phyloP scores from a whole-genome alignment of 257 asterid genomes.

The Nicotiana obtusifolia region DNA sequence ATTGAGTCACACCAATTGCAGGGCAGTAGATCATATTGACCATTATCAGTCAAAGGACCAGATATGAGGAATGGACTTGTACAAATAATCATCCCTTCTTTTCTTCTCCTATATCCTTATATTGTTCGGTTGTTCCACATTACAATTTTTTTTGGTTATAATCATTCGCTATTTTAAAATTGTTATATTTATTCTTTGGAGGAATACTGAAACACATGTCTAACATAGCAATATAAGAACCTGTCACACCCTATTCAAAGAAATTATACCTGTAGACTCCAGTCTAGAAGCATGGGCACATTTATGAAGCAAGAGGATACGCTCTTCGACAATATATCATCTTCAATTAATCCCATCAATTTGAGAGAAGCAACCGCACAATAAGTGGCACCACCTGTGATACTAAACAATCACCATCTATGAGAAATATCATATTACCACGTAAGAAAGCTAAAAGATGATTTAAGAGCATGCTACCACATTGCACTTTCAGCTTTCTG shows the following conservation, averaged over 20 bases:
- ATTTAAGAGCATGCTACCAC: not conserved
- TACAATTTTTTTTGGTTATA: not conserved
- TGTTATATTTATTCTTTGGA: not conserved
- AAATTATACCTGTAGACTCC: slow-evolving; percentile 76
- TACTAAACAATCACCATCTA: slow-evolving; percentile 56
- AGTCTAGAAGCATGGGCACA: slow-evolving; percentile 70
- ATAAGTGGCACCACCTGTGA: slow-evolving; percentile 97
- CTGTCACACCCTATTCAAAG: not conserved
- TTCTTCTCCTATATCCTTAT: not conserved
- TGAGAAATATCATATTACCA: slow-evolving; percentile 31
- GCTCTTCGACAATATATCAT: slow-evolving; percentile 42
- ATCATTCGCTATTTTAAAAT: not conserved
- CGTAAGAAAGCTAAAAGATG: not conserved
- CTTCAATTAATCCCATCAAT: slow-evolving; percentile 84
- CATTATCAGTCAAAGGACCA: not conserved
- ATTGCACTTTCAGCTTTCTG: not conserved
- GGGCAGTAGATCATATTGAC: not conserved
- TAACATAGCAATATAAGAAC: not conserved
- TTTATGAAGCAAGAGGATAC: slow-evolving; percentile 39
- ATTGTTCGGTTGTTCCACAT: not conserved
- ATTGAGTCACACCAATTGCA: not conserved
- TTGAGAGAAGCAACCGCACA: slow-evolving; percentile 96
- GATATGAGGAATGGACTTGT: not conserved
- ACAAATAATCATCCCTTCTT: not conserved
- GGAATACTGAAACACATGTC: not conserved